Conservation (phyloP, 345 rosid species). For the Camelina sativa region DNA sequence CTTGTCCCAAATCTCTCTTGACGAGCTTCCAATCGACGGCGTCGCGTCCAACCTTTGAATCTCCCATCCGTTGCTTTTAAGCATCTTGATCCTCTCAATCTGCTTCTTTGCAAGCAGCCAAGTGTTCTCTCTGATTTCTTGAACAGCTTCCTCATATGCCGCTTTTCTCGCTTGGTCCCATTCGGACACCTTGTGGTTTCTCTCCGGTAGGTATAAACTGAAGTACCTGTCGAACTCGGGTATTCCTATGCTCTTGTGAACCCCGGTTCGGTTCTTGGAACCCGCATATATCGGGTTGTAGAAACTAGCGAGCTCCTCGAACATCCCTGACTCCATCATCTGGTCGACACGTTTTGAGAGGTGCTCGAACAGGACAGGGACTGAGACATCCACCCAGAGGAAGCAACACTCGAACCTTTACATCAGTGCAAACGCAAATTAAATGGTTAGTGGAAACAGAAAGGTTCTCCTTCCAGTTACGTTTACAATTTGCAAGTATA, state of each 20-base stretch:
- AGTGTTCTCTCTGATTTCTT: slow-evolving; percentile 60
- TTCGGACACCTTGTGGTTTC: slow-evolving; percentile 11
- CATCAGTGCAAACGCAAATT: background rate
- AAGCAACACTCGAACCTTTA: slow-evolving; percentile 72
- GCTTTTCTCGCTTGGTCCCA: slow-evolving; percentile 37
- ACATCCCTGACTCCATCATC: slow-evolving; percentile 74
- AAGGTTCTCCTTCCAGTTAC: too few species aligned
- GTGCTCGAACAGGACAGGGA: slow-evolving; percentile 52
- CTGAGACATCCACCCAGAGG: slow-evolving; percentile 73
- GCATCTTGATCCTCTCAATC: slow-evolving; percentile 61
- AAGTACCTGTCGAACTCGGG: slow-evolving; percentile 71
- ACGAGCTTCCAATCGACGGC: slow-evolving; percentile 48
- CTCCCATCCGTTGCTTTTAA: slow-evolving; percentile 64
- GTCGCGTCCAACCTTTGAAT: slow-evolving; percentile 74
- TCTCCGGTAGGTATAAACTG: slow-evolving; percentile 47
- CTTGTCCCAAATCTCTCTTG: slow-evolving; percentile 67
- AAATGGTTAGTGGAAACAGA: background rate
- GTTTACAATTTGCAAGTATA: background rate
- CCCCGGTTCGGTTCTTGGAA: slow-evolving; percentile 41
- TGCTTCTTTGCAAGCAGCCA: slow-evolving; percentile 62
- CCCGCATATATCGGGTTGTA: slow-evolving; percentile 40
- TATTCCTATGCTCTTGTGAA: slow-evolving; percentile 72
- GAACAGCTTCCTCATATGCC: slow-evolving; percentile 54
- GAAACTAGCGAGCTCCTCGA: slow-evolving; percentile 66
- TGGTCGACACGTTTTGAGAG: slow-evolving; percentile 68